These are phyloP conservation scores for Didymella pinodella DNA, from an alignment of 2,329 filamentous ascomycete genomes.

Conservation along the genomic window DNA sequence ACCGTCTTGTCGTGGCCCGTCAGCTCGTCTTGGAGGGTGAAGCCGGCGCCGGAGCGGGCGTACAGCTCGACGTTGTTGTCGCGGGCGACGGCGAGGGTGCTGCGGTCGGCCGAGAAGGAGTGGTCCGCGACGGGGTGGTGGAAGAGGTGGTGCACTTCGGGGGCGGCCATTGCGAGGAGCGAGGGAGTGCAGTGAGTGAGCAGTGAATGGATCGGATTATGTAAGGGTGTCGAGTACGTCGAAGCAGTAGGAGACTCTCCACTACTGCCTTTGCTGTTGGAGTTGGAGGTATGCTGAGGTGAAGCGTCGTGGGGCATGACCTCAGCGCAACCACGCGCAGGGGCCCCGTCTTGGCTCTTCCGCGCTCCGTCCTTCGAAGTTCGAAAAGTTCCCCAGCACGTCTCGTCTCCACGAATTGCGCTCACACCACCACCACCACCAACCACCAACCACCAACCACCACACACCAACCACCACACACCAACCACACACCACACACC, in stretches of 20 bases:
- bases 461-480: not conserved
- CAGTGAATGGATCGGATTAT: too few species aligned
- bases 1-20: conserved; percentile 98
- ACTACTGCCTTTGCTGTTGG: not conserved
- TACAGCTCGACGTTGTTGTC: conserved; percentile 93
- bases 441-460: too few species aligned
- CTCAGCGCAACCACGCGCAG: not conserved
- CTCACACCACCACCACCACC: not conserved
- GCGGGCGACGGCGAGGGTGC: conserved; percentile 87
- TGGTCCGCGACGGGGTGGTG: conserved; percentile 96
- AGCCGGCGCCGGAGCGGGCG: conserved; percentile 73
- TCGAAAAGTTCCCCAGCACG: not conserved
- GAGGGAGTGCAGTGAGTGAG: not conserved
- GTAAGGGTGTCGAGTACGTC: not conserved
- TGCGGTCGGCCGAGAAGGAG: conserved; percentile 92
- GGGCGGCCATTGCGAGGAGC: conserved; percentile 79
- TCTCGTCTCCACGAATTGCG: not conserved
- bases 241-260: not conserved
- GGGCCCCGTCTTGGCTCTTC: conserved; percentile 1
- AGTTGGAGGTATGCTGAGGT: not conserved
- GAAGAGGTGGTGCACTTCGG: conserved; percentile 96
- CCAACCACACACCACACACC: conserved; percentile 1
- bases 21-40: conserved; percentile 87
- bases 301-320: too few species aligned
- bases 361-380: not conserved